Evolutionary conservation across 352 stramenopile species (phyloP), one percentile per base, ranked within the genome.

Genomic region (Aphanomyces stellatus): DNA sequence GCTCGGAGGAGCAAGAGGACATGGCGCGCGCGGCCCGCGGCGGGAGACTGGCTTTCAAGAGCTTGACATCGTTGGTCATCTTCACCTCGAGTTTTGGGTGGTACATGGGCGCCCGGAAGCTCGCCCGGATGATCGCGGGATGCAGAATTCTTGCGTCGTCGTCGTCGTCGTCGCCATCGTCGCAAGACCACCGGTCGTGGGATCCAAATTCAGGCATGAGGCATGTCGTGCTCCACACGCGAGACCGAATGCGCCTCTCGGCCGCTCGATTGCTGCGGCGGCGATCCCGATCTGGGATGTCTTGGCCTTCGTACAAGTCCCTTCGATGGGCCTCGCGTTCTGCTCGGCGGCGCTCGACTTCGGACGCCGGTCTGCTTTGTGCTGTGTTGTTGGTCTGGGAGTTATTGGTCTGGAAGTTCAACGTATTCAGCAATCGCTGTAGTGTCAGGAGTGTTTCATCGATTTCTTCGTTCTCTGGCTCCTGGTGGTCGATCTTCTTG

Each of bases 161-260:
- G 13, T 57, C 49, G 19, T n/a, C 19, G 49, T 57, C 49, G 30
- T 30, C 15, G 6, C 22, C 49, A 34, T 57, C 49, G 4, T 19
- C 6, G 1, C 17, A 57, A 24, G 30, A 22, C 49, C 49, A 57
- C 7, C 49, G 49, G 28, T 57, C 49, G 7, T 24, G 22, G n/a
- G 30, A 34, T 15, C 30, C 33, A 4, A 30, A 40, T 11, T 57
- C 49, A n/a, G 25, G 49, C 27, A 57, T 15, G 6, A 24, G 33
- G 19, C 49, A 57, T 30, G 49, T 57, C 1, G 49, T 57, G 49
- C 49, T 57, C 49, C 49, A 57, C n/a, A 57, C 49, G 6, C 49
- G 49, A 7, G 49, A 57, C 19, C 49, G 49, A 57, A 57, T 57
- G 2, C 49, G 49, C 11, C 49, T 15, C 30, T 57, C 49, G 49